Conservation (phyloP, 148 eudicot genomes). For the Fagopyrum homotropicum region DNA sequence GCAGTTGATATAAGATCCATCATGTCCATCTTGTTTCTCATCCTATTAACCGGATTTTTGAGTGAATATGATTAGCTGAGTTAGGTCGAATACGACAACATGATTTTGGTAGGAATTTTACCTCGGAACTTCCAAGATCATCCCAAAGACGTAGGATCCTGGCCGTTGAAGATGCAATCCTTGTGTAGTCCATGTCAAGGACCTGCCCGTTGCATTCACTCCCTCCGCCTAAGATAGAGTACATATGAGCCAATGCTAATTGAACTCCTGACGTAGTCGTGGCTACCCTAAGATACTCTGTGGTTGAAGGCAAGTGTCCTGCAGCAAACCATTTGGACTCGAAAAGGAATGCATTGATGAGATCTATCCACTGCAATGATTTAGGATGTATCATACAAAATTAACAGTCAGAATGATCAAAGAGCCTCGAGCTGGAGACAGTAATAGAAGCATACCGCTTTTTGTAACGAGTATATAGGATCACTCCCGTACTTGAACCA, state of each 20-base stretch:
- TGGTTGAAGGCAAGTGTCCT: conserved; percentile 30
- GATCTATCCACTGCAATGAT: conserved; percentile 38
- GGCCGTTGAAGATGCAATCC: conserved; percentile 31
- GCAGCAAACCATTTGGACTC: conserved; percentile 63
- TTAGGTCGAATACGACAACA: background rate
- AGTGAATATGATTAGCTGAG: background rate
- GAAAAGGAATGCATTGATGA: conserved; percentile 53
- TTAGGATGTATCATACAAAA: no score
- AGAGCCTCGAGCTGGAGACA: no score
- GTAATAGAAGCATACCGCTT: conserved; percentile 2
- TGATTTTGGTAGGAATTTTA: background rate
- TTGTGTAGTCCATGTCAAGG: conserved; percentile 11
- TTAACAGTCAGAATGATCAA: no score
- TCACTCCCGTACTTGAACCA: conserved; percentile 21
- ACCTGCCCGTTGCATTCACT: background rate
- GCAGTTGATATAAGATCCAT: conserved; percentile 50
- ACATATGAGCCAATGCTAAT: conserved; percentile 31
- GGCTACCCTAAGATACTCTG: conserved; percentile 50
- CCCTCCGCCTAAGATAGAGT: conserved; percentile 45
- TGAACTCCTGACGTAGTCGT: conserved; percentile 40
- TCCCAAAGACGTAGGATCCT: conserved; percentile 66
- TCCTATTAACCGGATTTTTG: conserved; percentile 21
- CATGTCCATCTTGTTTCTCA: conserved; percentile 43
- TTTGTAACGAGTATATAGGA: conserved; percentile 20
- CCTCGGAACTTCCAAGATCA: conserved; percentile 18